Conservation (phyloP, 2,329 filamentous ascomycete genomes). For the Hymenoscyphus fraxineus region DNA sequence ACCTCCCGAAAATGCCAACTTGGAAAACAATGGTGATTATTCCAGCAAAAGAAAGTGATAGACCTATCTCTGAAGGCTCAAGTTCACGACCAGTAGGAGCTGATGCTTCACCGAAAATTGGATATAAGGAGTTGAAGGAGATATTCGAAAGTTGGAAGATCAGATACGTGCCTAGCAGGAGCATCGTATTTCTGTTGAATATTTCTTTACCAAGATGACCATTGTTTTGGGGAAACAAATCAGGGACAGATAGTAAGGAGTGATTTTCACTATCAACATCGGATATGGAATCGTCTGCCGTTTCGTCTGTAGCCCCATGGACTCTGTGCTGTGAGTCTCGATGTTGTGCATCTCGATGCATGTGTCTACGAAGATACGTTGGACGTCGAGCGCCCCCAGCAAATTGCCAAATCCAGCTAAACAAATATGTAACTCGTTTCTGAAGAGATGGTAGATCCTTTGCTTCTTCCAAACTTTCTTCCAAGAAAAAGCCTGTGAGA, state of each 20-base stretch:
- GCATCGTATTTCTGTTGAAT: conserved; percentile 74
- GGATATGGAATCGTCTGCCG: conserved; percentile 38
- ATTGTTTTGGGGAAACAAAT: conserved; percentile 42
- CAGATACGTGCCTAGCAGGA: conserved; percentile 80
- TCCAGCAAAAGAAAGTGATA: conserved; percentile 81
- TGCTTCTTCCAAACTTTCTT: conserved; percentile 76
- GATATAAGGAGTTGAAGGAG: conserved; percentile 91
- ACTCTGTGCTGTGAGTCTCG: conserved; percentile 27
- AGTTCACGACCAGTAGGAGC: conserved; percentile 74
- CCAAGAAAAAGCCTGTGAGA: conserved; percentile 73
- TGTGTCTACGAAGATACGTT: conserved; percentile 49
- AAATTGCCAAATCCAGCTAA: conserved; percentile 68
- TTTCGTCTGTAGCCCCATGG: conserved; percentile 39
- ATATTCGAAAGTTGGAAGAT: conserved; percentile 94
- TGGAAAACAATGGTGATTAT: conserved; percentile 87
- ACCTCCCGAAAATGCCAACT: conserved; percentile 72
- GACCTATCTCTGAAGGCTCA: conserved; percentile 74
- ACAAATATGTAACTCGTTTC: conserved; percentile 54
- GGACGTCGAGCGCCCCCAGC: conserved; percentile 52
- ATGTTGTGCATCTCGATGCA: conserved; percentile 32
- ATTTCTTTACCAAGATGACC: conserved; percentile 55
- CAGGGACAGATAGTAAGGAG: conserved; percentile 29
- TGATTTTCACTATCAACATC: conserved; percentile 29
- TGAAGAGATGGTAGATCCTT: conserved; percentile 57
- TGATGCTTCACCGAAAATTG: conserved; percentile 78